A percentile compares a stretch with the other conserved stretches of the same genome.
Evolutionary conservation across 306 rosid genomes (phyloP).

Genomic region (Citrullus colocynthis): DNA sequence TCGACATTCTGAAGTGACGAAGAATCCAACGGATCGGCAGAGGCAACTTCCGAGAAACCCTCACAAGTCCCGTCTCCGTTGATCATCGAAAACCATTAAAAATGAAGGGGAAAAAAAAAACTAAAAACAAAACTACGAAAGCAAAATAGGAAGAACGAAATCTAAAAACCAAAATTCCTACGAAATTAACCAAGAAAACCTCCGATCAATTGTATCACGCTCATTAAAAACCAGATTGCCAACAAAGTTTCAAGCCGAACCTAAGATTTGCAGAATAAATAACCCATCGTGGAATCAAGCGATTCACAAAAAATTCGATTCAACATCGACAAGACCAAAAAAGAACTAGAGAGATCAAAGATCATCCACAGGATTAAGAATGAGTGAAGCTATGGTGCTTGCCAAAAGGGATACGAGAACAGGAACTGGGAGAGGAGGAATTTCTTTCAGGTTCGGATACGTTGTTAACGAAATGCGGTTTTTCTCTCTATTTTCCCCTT

Average conservation of each 20-base stretch:
- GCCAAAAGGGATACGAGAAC: background rate
- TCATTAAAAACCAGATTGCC: background rate
- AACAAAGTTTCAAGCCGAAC: background rate
- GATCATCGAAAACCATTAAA: conserved; percentile 22
- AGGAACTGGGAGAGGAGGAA: background rate
- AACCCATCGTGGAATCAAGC: background rate
- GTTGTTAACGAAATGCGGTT: background rate
- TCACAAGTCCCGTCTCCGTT: conserved; percentile 29
- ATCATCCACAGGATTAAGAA: background rate
- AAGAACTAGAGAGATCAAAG: background rate
- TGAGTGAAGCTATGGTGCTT: background rate
- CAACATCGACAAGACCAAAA: background rate
- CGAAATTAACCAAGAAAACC: background rate
- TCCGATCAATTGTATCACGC: background rate
- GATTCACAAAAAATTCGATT: background rate
- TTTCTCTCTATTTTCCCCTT: background rate
- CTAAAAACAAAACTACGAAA: background rate
- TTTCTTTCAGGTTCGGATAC: background rate
- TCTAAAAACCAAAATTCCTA: background rate
- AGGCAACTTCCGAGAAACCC: conserved; percentile 14
- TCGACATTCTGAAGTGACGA: conserved; percentile 21
- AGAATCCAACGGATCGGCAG: conserved; percentile 33
- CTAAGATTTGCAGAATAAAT: background rate
- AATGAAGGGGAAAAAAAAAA: background rate
- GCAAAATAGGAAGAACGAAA: background rate